A percentile compares a stretch with the other conserved stretches of the same genome.
phyloP scores from a whole-genome alignment of 1,139 yeast species.

The Hyphopichia wangnamkhiaoensis region DNA sequence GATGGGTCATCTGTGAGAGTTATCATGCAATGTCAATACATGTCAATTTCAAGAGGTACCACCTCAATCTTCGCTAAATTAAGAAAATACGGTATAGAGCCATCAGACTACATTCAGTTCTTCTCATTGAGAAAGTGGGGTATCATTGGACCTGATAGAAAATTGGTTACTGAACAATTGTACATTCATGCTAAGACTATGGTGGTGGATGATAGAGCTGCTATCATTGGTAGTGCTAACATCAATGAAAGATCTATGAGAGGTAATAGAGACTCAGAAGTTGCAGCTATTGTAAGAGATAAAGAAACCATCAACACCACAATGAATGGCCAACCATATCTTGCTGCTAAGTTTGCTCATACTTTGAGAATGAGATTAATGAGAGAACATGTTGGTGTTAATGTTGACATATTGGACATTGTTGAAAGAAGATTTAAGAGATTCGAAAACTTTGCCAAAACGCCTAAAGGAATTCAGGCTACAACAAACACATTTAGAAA shows the following conservation, averaged over 20 bases:
- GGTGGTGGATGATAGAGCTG: conserved; percentile 92
- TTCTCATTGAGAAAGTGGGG: conserved; percentile 96
- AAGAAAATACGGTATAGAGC: conserved; percentile 76
- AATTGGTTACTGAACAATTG: conserved; percentile 83
- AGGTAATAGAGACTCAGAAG: conserved; percentile 91
- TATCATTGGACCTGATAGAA: conserved; percentile 73
- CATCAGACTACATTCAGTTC: conserved; percentile 89
- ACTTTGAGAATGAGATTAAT: conserved; percentile 84
- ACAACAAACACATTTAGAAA: conserved; percentile 42
- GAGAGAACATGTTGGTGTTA: conserved; percentile 96
- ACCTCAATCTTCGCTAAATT: conserved; percentile 87
- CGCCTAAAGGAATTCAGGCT: conserved; percentile 43
- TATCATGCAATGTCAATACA: conserved; percentile 95
- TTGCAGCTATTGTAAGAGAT: conserved; percentile 86
- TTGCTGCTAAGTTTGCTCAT: conserved; percentile 88
- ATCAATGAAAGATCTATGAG: conserved; percentile 95
- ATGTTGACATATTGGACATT: conserved; percentile 81
- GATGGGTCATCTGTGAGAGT: conserved; percentile 94
- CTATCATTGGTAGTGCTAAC: conserved; percentile 95
- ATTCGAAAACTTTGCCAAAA: conserved; percentile 56
- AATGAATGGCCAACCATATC: conserved; percentile 81
- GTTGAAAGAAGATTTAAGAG: conserved; percentile 74
- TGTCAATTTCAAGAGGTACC: conserved; percentile 89
- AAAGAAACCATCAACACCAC: conserved; percentile 68
- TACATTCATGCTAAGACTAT: conserved; percentile 92